Evolutionary conservation across 2,329 filamentous ascomycete species (phyloP), one percentile per base, ranked within the genome.

Genomic region (Ceratocystis eucalypticola): DNA sequence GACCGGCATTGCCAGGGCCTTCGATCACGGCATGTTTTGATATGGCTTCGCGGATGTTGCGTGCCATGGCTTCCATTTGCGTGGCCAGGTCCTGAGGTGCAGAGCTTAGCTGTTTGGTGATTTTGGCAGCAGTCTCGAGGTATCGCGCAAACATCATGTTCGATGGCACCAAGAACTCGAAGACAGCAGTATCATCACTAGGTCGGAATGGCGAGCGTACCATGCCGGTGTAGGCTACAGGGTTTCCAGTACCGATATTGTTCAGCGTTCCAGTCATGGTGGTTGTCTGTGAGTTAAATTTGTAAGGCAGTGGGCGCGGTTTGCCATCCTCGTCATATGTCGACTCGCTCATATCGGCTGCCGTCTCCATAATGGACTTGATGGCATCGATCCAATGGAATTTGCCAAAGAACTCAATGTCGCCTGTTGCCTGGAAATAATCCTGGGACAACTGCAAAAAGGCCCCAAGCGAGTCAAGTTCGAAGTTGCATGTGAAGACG

Each of bases 401-500:
- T 1, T 81, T 87, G 41, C 88, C 74, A 74, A 91, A 92, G 59
- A 88, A 88, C 67, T 82, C 82, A 1, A 80, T 82, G 22, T 89
- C 89, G 0, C 81, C 81, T 0, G 89, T 92, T 69, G 84, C 80
- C 30, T 82, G 80, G 74, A 89, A 82, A 76, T 94, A 96, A 68
- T 92, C 85, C 62, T 89, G 87, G 1, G 84, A 85, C 3, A 96
- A 80, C 53, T 88, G 85, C n/a, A 96, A 80, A 74, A 96, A 96
- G 55, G 89, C 86, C 0, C 91, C 91, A 1, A 96, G 82, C 6
- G 89, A 93, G 77, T 96, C 91, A 46, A 96, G 83, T 76, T 96
- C 91, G 75, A 93, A 96, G 76, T 96, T 96, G 80, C 90, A 95
- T 73, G 92, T 89, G 71, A 90, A 93, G 0, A 93, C 76, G n/a